phyloP scores from a whole-genome alignment of 2,329 filamentous ascomycete genomes.

The Fusarium kyushuense region DNA sequence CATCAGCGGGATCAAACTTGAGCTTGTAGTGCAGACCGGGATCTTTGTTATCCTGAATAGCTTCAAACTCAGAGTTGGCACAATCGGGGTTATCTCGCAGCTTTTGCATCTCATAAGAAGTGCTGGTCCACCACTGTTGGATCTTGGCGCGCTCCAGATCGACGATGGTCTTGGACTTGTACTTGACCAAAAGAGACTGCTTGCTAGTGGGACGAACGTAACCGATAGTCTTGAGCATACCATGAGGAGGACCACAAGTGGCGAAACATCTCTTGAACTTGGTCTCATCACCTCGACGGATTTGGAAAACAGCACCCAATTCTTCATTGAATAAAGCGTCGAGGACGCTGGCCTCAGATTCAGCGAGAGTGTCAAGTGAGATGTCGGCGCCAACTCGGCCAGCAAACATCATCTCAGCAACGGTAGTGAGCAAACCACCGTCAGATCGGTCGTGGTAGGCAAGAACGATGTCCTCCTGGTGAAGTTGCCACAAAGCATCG shows the following conservation, averaged over 20 bases:
- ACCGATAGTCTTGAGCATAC: slow-evolving; percentile 86
- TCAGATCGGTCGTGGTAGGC: slow-evolving; percentile 97
- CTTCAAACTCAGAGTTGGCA: slow-evolving; percentile 84
- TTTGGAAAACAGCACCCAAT: slow-evolving; percentile 94
- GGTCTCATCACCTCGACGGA: slow-evolving; percentile 84
- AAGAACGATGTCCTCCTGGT: slow-evolving; percentile 74
- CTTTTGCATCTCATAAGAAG: slow-evolving; percentile 91
- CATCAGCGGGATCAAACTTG: slow-evolving; percentile 82
- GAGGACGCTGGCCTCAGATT: slow-evolving; percentile 73
- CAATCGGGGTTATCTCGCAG: slow-evolving; percentile 89
- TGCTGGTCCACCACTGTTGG: slow-evolving; percentile 89
- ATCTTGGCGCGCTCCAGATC: slow-evolving; percentile 77
- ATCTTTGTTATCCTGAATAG: slow-evolving; percentile 79
- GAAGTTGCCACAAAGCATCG: slow-evolving; percentile 79
- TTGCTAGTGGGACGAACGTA: slow-evolving; percentile 75
- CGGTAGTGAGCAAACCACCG: slow-evolving; percentile 88
- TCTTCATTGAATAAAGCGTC: slow-evolving; percentile 95
- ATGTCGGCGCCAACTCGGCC: slow-evolving; percentile 90
- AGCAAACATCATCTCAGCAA: slow-evolving; percentile 98
- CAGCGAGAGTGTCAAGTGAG: slow-evolving; percentile 79
- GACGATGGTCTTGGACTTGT: slow-evolving; percentile 76
- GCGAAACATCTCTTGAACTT: slow-evolving; percentile 92
- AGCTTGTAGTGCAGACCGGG: slow-evolving; percentile 88
- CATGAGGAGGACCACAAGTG: slow-evolving; percentile 84
- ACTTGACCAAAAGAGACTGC: slow-evolving; percentile 81